phyloP scores from a whole-genome alignment of 2,329 filamentous ascomycete species.

The Ramularia endophylla region DNA sequence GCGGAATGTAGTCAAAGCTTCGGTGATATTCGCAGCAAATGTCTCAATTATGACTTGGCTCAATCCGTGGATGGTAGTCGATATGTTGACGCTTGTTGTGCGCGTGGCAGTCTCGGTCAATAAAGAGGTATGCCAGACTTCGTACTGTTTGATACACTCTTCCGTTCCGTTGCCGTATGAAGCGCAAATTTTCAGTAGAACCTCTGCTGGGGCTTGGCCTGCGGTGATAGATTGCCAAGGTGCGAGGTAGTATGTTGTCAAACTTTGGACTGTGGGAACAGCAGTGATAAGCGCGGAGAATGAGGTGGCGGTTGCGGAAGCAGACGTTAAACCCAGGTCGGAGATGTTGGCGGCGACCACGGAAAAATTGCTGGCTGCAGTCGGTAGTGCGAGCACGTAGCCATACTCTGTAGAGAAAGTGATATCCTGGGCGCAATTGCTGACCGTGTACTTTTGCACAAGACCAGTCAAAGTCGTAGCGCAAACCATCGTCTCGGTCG shows the following conservation, averaged over 20 bases:
- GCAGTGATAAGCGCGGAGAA: slow-evolving; percentile 30
- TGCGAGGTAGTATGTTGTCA: slow-evolving; percentile 41
- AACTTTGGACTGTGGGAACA: slow-evolving; percentile 32
- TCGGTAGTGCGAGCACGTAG: slow-evolving; percentile 36
- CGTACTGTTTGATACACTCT: slow-evolving; percentile 37
- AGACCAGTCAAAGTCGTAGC: slow-evolving; percentile 39
- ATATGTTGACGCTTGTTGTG: slow-evolving; percentile 33
- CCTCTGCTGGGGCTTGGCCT: slow-evolving; percentile 33
- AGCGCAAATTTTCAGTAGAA: slow-evolving; percentile 39
- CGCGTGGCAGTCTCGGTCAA: slow-evolving; percentile 34
- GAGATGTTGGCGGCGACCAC: slow-evolving; percentile 1
- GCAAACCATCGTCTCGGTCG: slow-evolving; percentile 38
- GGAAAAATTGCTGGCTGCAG: slow-evolving; percentile 23
- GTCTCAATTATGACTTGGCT: slow-evolving; percentile 36
- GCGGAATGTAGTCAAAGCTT: slow-evolving; percentile 34
- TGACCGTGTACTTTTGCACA: slow-evolving; percentile 36
- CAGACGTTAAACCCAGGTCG: neutral
- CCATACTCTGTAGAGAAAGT: slow-evolving; percentile 43
- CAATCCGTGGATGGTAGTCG: slow-evolving; percentile 33
- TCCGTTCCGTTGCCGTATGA: slow-evolving; percentile 31
- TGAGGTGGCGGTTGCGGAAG: slow-evolving; percentile 5
- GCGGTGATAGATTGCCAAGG: slow-evolving; percentile 40
- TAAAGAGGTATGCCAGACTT: slow-evolving; percentile 38
- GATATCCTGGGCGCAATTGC: slow-evolving; percentile 39
- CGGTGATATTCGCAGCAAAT: slow-evolving; percentile 34